Conservation (phyloP, 306 rosid genomes). For the Vigna nakashimae region DNA sequence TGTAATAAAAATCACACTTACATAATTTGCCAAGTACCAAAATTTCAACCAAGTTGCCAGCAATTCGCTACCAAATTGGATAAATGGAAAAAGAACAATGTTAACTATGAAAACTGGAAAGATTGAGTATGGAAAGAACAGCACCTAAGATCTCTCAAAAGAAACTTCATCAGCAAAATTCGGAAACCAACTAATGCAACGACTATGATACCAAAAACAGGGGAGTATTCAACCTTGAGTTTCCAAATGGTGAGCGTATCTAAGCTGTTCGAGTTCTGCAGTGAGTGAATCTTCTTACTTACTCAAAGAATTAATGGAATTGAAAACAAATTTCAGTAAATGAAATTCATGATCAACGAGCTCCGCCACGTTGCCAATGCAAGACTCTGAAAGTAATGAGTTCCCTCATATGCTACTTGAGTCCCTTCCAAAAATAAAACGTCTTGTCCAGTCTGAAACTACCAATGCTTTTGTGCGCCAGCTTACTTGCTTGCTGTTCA, state of each 20-base stretch:
- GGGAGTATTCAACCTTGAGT: background rate
- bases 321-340: conserved; percentile 16
- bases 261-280: background rate
- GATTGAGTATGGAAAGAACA: background rate
- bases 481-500: conserved; percentile 96
- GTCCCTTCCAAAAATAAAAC: conserved; percentile 86
- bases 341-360: conserved; percentile 1
- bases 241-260: background rate
- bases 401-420: conserved; percentile 69
- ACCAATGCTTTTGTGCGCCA: conserved; percentile 95
- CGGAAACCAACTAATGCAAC: conserved; percentile 13
- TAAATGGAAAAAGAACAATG: conserved; percentile 5
- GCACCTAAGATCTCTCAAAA: conserved; percentile 16
- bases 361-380: background rate
- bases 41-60: background rate
- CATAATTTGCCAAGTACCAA: background rate
- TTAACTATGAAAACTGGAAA: background rate
- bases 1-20: background rate
- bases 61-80: conserved; percentile 19
- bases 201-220: background rate
- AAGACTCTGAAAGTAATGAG: conserved; percentile 4
- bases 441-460: conserved; percentile 83
- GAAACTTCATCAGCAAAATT: conserved; percentile 36
- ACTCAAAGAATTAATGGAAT: conserved; percentile 35
- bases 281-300: background rate